phyloP scores from a whole-genome alignment of 495 filamentous ascomycete genomes.

The Penicillium diatomitis region DNA sequence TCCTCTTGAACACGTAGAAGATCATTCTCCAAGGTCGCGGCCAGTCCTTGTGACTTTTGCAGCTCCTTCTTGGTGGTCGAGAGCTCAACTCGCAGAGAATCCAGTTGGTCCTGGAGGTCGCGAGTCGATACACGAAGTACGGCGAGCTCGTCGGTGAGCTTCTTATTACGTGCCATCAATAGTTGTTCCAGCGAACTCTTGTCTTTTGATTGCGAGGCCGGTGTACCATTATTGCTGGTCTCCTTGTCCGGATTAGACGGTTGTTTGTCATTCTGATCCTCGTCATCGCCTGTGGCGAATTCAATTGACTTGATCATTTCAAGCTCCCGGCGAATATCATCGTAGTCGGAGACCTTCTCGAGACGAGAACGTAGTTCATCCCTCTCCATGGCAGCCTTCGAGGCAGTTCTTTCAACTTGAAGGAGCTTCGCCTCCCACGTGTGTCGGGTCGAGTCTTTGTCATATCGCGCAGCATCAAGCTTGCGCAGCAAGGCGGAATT shows the following conservation, averaged over 20 bases:
- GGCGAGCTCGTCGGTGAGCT: slow-evolving; percentile 86
- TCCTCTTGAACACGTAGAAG: slow-evolving; percentile 80
- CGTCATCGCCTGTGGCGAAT: slow-evolving; percentile 84
- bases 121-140: slow-evolving; percentile 89
- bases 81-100: slow-evolving; percentile 72
- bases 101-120: slow-evolving; percentile 73
- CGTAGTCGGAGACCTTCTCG: slow-evolving; percentile 87
- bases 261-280: slow-evolving; percentile 39
- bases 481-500: slow-evolving; percentile 84
- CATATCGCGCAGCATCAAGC: slow-evolving; percentile 70
- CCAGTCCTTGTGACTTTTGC: slow-evolving; percentile 74
- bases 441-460: slow-evolving; percentile 69
- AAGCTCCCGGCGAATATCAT: slow-evolving; percentile 88
- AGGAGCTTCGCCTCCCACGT: slow-evolving; percentile 60
- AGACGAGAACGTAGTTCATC: slow-evolving; percentile 70
- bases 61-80: slow-evolving; percentile 78
- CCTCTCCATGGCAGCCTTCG: slow-evolving; percentile 57
- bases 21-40: slow-evolving; percentile 86
- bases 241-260: slow-evolving; percentile 12
- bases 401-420: slow-evolving; percentile 32
- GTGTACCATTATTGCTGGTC: slow-evolving; percentile 39
- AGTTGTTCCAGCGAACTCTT: slow-evolving; percentile 81
- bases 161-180: slow-evolving; percentile 87
- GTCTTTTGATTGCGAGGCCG: slow-evolving; percentile 48
- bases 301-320: slow-evolving; percentile 97